These are phyloP conservation scores for Cadophora sp. DNA, from an alignment of 2,329 filamentous ascomycete species.

Conservation along the genomic window DNA sequence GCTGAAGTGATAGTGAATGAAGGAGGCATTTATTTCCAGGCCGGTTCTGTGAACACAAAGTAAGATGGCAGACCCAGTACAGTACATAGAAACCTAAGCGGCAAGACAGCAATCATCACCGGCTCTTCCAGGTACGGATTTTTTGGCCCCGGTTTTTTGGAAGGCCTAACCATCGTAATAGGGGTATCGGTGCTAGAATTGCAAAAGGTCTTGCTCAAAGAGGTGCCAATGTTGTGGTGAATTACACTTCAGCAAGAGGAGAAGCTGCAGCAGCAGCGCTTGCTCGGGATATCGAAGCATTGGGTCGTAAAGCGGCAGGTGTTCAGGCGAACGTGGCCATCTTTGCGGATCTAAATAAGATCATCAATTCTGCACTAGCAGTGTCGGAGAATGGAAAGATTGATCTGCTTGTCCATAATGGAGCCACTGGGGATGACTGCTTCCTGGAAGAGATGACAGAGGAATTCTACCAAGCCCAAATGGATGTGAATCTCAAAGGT, in stretches of 20 bases:
- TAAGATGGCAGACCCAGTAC: background rate
- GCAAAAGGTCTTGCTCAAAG: conserved; percentile 55
- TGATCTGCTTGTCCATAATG: conserved; percentile 44
- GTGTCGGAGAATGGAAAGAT: conserved; percentile 29
- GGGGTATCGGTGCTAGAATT: conserved; percentile 57
- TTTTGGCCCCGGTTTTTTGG: background rate
- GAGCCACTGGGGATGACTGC: conserved; percentile 25
- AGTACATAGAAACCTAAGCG: conserved; percentile 14
- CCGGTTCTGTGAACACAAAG: background rate
- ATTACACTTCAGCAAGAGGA: conserved; percentile 25
- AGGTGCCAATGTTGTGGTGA: conserved; percentile 49
- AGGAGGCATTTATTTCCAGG: background rate
- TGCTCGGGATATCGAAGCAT: conserved; percentile 30
- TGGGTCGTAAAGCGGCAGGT: conserved; percentile 28
- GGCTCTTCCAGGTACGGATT: conserved; percentile 21
- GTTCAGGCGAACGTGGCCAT: conserved; percentile 26
- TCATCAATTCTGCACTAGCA: conserved; percentile 25
- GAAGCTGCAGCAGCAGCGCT: conserved; percentile 48
- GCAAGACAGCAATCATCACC: conserved; percentile 27
- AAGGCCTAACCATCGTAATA: conserved; percentile 3
- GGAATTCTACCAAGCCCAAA: conserved; percentile 60
- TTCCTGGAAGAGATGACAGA: conserved; percentile 51
- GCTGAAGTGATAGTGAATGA: too few relatives aligned
- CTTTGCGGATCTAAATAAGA: conserved; percentile 16
- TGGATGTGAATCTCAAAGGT: conserved; percentile 56